Conservation (phyloP, 139 green algal genomes). For the Asterochloris erici region DNA sequence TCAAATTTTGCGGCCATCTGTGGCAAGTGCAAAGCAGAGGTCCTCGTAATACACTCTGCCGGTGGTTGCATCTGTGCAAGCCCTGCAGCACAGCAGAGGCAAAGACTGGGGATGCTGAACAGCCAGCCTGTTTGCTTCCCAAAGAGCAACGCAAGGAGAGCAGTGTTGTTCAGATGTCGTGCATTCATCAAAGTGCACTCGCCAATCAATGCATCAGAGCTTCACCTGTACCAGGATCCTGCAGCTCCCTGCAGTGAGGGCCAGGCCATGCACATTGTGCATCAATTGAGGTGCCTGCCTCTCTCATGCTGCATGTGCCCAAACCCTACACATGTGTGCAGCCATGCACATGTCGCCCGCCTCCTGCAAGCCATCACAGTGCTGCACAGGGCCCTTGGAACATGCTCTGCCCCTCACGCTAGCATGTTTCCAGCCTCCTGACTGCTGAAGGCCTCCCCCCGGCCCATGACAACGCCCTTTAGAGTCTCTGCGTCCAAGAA, state of each 20-base stretch:
- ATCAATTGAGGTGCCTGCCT: too few relatives aligned
- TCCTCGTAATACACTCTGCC: slow-evolving; percentile 11
- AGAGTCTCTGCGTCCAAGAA: slow-evolving; percentile 42
- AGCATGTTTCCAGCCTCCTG: slow-evolving; percentile 51
- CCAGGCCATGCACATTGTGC: too few relatives aligned
- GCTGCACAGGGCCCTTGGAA: background rate
- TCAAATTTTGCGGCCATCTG: slow-evolving; percentile 3
- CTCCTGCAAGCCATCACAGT: too few relatives aligned
- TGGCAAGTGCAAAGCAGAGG: background rate
- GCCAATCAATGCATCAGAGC: too few relatives aligned
- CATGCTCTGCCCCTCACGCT: slow-evolving; percentile 20
- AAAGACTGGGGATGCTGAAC: background rate
- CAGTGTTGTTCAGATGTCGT: background rate
- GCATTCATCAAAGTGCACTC: too few relatives aligned
- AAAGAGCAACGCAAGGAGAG: background rate
- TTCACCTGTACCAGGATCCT: too few relatives aligned
- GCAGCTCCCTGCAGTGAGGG: too few relatives aligned
- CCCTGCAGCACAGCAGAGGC: background rate
- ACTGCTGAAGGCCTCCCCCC: slow-evolving; percentile 36
- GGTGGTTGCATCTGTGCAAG: slow-evolving; percentile 1
- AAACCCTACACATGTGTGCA: too few relatives aligned
- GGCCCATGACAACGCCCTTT: slow-evolving; percentile 25
- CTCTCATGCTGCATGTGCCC: too few relatives aligned
- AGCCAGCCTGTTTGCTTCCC: background rate
- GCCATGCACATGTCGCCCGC: too few relatives aligned